Conservation (phyloP, 768 basidiomycete genomes). For the Boletus rubroflammeus region DNA sequence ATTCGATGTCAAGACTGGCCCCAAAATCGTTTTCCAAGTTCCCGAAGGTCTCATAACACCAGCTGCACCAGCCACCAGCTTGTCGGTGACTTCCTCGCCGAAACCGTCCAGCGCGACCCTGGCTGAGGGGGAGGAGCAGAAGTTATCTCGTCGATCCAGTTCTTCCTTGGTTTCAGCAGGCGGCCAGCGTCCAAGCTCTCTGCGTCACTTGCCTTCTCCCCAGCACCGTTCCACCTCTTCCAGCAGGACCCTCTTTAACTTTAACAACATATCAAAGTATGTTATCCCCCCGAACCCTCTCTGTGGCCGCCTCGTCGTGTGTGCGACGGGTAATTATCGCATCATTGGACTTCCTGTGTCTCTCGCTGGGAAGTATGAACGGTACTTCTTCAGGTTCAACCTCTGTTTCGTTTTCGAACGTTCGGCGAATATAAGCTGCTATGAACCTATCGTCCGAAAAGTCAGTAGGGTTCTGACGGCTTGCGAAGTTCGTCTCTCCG, state of each 20-base stretch:
- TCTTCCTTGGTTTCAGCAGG: constrained; percentile 47
- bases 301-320: constrained; percentile 86
- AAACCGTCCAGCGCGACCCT: constrained; percentile 30
- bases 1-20: constrained; percentile 83
- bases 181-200: constrained; percentile 41
- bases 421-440: constrained; percentile 87
- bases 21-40: constrained; percentile 89
- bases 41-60: constrained; percentile 83
- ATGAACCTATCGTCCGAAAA: constrained; percentile 94
- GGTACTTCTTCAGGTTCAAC: constrained; percentile 92
- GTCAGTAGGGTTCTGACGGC: constrained; percentile 82
- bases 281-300: constrained; percentile 85
- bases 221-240: constrained; percentile 48
- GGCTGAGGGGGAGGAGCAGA: constrained; percentile 33
- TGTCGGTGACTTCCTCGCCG: constrained; percentile 33
- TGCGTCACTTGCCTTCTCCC: constrained; percentile 41
- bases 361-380: constrained; percentile 68
- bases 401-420: constrained; percentile 95
- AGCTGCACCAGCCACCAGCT: constrained; percentile 29
- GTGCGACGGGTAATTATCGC: constrained; percentile 74
- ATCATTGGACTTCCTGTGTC: constrained; percentile 91
- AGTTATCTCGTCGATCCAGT: constrained; percentile 51
- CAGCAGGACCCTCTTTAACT: constrained; percentile 70
- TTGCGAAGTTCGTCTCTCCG: constrained; percentile 69
- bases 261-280: constrained; percentile 89